A percentile compares a stretch with the other conserved stretches of the same genome.
These are phyloP conservation scores for Casuarina cunninghamiana DNA, from an alignment of 306 rosid genomes.

Conservation along the genomic window DNA sequence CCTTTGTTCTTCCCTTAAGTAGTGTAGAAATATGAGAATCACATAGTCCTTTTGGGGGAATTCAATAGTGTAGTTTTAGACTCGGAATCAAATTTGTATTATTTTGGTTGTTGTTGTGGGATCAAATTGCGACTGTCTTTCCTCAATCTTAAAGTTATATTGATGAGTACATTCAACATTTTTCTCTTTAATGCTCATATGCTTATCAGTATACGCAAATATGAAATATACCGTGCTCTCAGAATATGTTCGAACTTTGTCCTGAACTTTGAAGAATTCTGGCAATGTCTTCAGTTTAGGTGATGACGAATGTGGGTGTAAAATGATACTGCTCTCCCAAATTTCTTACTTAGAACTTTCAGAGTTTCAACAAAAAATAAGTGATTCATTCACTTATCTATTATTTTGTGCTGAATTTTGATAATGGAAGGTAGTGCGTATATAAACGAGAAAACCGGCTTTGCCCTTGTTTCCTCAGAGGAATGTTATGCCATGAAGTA, in stretches of 20 bases:
- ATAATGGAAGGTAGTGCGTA: too few species aligned
- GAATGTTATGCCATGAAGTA: too few species aligned
- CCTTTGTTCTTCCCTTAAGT: slow-evolving; percentile 35
- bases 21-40: slow-evolving; percentile 38
- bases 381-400: background rate
- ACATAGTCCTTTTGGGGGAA: slow-evolving; percentile 25
- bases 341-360: too few species aligned
- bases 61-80: background rate
- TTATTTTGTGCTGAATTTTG: background rate
- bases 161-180: background rate
- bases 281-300: too few species aligned
- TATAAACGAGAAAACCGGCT: background rate
- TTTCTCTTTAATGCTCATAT: background rate
- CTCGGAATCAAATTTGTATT: background rate
- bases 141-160: background rate
- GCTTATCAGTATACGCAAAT: too few species aligned
- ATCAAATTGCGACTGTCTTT: background rate
- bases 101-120: background rate
- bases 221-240: too few species aligned
- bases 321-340: too few species aligned
- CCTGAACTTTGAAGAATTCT: too few species aligned
- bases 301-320: too few species aligned
- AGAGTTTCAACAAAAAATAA: too few species aligned
- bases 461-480: too few species aligned
- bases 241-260: too few species aligned